These are phyloP conservation scores for Boletus tylopilopsis DNA, from an alignment of 768 basidiomycete genomes.

Conservation along the genomic window DNA sequence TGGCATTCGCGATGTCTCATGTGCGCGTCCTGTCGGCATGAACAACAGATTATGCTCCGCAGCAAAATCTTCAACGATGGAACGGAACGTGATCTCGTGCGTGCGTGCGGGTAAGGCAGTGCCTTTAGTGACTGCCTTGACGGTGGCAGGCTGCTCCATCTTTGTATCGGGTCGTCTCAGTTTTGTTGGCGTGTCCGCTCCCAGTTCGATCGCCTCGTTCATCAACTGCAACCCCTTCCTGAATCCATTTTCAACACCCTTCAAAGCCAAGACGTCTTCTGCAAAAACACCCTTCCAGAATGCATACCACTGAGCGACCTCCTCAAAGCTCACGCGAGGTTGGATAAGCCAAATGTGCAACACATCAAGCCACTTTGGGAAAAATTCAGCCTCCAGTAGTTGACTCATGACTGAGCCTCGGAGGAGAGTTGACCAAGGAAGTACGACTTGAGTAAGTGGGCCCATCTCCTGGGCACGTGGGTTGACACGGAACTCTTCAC, in stretches of 20 bases:
- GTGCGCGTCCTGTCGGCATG: constrained; percentile 80
- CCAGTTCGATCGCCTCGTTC: constrained; percentile 90
- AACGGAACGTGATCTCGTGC: constrained; percentile 87
- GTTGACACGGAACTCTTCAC: constrained; percentile 86
- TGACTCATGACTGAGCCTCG: constrained; percentile 76
- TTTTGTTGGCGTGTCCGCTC: constrained; percentile 65
- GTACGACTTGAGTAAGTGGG: constrained; percentile 63
- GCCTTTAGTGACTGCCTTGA: constrained; percentile 30
- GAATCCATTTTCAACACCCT: constrained; percentile 75
- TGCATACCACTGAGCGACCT: constrained; percentile 90
- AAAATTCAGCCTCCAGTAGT: constrained; percentile 87
- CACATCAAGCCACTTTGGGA: constrained; percentile 94
- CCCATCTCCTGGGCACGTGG: constrained; percentile 87
- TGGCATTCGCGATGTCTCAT: constrained; percentile 85
- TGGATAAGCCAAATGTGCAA: constrained; percentile 93
- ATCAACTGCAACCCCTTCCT: constrained; percentile 87
- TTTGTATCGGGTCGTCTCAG: constrained; percentile 66
- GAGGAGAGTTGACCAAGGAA: constrained; percentile 74
- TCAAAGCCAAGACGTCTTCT: constrained; percentile 59
- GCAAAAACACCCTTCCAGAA: constrained; percentile 85
- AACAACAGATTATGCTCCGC: constrained; percentile 85
- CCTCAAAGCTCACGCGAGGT: constrained; percentile 81
- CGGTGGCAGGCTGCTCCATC: constrained; percentile 38
- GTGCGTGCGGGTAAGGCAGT: constrained; percentile 45
- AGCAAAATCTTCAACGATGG: constrained; percentile 89